A percentile compares a stretch with the other conserved stretches of the same genome.
Conservation (phyloP, 805 yeast species). For the Candida qinlingensis region DNA sequence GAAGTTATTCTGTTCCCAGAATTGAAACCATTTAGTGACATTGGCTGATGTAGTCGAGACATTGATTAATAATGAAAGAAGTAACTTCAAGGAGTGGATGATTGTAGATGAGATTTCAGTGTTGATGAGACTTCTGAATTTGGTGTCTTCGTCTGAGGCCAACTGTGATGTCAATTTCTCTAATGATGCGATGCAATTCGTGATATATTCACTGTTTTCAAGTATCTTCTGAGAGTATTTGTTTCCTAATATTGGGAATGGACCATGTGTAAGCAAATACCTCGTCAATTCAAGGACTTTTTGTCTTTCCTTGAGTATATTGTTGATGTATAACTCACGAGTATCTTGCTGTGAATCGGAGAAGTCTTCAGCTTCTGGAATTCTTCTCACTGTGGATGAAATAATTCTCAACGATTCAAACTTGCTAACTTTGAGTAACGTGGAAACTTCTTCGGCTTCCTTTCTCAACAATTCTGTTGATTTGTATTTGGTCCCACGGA, state of each 20-base stretch:
- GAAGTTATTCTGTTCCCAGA: constrained; percentile 34
- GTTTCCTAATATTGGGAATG: constrained; percentile 20
- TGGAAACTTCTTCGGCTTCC: constrained; percentile 37
- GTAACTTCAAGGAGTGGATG: constrained; percentile 32
- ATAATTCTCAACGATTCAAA: constrained; percentile 47
- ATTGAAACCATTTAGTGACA: constrained; percentile 49
- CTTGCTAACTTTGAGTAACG: constrained; percentile 33
- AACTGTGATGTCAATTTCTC: constrained; percentile 2
- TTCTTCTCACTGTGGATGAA: constrained; percentile 33
- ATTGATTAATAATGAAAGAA: constrained; percentile 35
- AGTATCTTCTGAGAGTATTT: constrained; percentile 19
- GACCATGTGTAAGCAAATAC: constrained; percentile 22
- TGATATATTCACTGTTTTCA: constrained; percentile 20
- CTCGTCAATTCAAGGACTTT: constrained; percentile 38
- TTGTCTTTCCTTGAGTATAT: constrained; percentile 48
- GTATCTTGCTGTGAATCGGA: constrained; percentile 8
- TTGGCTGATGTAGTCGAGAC: constrained; percentile 31
- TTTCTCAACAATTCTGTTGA: constrained; percentile 30
- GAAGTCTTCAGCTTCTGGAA: constrained; percentile 23
- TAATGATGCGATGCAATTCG: constrained; percentile 18
- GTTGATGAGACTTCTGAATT: constrained; percentile 13
- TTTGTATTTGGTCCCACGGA: constrained; percentile 37
- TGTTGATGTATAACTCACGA: constrained; percentile 28
- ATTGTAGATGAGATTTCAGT: constrained; percentile 31
- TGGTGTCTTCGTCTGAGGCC: constrained; percentile 9